Evolutionary conservation across 2,329 filamentous ascomycete genomes (phyloP).

Genomic region (Fusarium sororula): DNA sequence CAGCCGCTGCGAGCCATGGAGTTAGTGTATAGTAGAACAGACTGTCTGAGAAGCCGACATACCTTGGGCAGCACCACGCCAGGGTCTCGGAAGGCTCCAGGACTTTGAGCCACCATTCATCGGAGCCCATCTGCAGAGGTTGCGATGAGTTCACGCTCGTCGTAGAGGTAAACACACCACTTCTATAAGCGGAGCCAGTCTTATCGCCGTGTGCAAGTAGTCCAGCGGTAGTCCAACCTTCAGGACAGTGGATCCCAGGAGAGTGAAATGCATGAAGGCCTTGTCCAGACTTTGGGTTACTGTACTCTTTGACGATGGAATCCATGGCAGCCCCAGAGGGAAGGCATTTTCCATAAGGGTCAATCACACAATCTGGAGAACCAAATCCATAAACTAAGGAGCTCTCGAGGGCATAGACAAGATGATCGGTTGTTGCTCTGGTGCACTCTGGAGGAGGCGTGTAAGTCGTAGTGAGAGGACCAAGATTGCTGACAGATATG

Average conservation of each 20-base stretch:
- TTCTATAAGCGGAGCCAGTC: background rate
- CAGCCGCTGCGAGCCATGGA: slow-evolving; percentile 13
- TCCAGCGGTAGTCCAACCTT: slow-evolving; percentile 39
- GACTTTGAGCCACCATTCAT: background rate
- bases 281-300: background rate
- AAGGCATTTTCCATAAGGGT: slow-evolving; percentile 26
- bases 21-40: background rate
- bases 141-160: background rate
- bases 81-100: slow-evolving; percentile 34
- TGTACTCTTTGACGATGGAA: background rate
- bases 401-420: background rate
- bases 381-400: background rate
- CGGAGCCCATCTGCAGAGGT: background rate
- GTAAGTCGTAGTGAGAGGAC: slow-evolving; percentile 45
- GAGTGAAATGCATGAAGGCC: slow-evolving; percentile 36
- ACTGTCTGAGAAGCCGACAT: background rate
- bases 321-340: slow-evolving; percentile 34
- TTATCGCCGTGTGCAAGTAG: slow-evolving; percentile 7
- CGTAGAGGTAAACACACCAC: slow-evolving; percentile 20
- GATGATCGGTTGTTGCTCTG: slow-evolving; percentile 9
- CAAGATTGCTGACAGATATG: slow-evolving; percentile 40
- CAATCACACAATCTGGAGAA: slow-evolving; percentile 5
- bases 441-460: slow-evolving; percentile 39
- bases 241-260: slow-evolving; percentile 36
- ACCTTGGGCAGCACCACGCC: slow-evolving; percentile 38